Percentiles rank a stretch among this genome's conserved stretches.
These are phyloP conservation scores for Penicillium crustosum DNA, from an alignment of 2,329 filamentous ascomycete genomes.

Conservation along the genomic window DNA sequence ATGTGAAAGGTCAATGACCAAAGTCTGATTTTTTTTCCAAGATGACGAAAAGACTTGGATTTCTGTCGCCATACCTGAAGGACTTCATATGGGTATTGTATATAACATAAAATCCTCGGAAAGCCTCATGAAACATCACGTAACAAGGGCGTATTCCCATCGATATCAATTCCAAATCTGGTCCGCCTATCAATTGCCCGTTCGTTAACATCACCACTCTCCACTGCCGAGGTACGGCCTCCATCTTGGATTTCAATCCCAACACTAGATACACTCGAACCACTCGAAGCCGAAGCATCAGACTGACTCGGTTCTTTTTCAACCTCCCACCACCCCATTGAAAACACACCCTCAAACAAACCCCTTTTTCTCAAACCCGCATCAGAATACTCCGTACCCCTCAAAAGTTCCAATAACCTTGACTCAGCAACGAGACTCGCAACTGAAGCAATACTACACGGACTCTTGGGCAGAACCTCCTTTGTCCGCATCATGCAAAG, in stretches of 20 bases:
- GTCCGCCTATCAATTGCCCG: not conserved
- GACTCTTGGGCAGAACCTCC: slow-evolving; percentile 26
- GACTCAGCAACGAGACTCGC: slow-evolving; percentile 10
- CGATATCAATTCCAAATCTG: not conserved
- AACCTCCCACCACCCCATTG: not conserved
- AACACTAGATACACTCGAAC: not conserved
- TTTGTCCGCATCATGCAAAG: slow-evolving; percentile 17
- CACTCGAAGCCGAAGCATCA: not conserved
- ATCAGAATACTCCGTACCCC: not conserved
- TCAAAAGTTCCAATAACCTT: not conserved
- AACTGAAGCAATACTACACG: slow-evolving; percentile 28
- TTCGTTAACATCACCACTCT: not conserved
- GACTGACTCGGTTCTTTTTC: not conserved
- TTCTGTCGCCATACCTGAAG: not conserved
- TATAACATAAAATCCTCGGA: not conserved
- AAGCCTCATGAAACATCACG: not conserved
- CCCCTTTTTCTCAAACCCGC: not conserved
- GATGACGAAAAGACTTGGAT: not conserved
- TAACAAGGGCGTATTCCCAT: not conserved
- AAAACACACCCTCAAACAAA: not conserved
- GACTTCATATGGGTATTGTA: not conserved
- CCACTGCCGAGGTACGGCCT: not conserved
- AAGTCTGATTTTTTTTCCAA: not conserved
- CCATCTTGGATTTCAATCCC: not conserved
- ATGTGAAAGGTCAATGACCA: too few species aligned